Evolutionary conservation across 192 early-diverging fungal genomes (phyloP).

Genomic region (Backusella psychrophila): DNA sequence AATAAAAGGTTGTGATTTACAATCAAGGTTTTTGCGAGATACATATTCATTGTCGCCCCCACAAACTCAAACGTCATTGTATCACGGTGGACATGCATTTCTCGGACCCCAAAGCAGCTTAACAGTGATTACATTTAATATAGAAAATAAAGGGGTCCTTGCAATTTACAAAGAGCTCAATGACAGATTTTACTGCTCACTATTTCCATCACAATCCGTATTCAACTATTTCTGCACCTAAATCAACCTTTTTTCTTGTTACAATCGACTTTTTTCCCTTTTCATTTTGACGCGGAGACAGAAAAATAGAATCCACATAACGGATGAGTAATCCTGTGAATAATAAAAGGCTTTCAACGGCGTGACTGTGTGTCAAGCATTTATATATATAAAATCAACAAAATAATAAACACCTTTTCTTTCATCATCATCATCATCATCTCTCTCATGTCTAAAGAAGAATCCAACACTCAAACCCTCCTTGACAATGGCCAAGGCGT

Average conservation of each 20-base stretch:
- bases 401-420: neutral
- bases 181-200: neutral
- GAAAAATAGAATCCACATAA: neutral
- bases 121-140: neutral
- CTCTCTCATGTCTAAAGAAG: neutral
- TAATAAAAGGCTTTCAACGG: neutral
- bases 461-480: neutral
- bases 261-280: no score
- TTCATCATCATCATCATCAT: neutral
- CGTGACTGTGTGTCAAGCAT: neutral
- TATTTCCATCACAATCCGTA: neutral
- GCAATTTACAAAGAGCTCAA: neutral
- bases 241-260: neutral
- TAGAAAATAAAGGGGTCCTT: neutral
- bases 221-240: neutral
- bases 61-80: neutral
- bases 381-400: neutral
- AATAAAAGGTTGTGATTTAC: neutral
- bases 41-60: neutral
- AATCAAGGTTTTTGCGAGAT: neutral
- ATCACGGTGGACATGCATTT: neutral
- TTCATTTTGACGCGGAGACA: neutral
- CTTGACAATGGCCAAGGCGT: slow-evolving; percentile 41
- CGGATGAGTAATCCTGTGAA: slow-evolving; percentile 1
- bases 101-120: neutral